A percentile compares a stretch with the other conserved stretches of the same genome.
phyloP scores from a whole-genome alignment of 2,329 filamentous ascomycete genomes.

The Penicillium sp. region DNA sequence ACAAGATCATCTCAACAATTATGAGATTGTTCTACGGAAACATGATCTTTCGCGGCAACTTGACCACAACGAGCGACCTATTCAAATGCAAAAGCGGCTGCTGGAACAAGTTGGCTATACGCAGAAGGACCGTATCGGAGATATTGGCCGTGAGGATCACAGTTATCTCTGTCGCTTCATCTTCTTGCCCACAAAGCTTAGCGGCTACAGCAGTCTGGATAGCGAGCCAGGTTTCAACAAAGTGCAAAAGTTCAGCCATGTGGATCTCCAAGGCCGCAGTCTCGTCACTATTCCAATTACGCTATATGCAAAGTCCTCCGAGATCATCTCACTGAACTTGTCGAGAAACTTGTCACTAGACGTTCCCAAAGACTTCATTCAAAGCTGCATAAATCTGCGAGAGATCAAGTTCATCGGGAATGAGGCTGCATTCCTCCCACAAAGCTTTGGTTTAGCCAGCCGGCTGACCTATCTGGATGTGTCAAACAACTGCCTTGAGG shows the following conservation, averaged over 20 bases:
- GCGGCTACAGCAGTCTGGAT: slow-evolving; percentile 69
- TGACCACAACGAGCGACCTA: slow-evolving; percentile 71
- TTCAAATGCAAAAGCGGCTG: slow-evolving; percentile 87
- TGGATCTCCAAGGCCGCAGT: slow-evolving; percentile 86
- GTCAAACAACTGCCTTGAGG: slow-evolving; percentile 88
- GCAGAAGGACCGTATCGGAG: slow-evolving; percentile 80
- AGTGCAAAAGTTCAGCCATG: slow-evolving; percentile 86
- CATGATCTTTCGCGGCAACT: slow-evolving; percentile 85
- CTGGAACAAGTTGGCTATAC: slow-evolving; percentile 91
- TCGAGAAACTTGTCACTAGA: slow-evolving; percentile 90
- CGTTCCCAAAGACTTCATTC: slow-evolving; percentile 93
- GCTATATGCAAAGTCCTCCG: slow-evolving; percentile 83
- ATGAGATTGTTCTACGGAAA: slow-evolving; percentile 92
- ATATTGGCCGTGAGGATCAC: slow-evolving; percentile 93
- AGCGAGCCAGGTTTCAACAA: slow-evolving; percentile 76
- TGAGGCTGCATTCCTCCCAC: slow-evolving; percentile 80
- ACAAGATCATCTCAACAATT: slow-evolving; percentile 86
- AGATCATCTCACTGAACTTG: slow-evolving; percentile 92
- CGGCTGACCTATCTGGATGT: slow-evolving; percentile 86
- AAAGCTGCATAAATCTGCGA: slow-evolving; percentile 82
- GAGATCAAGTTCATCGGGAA: slow-evolving; percentile 97
- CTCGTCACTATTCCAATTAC: slow-evolving; percentile 92
- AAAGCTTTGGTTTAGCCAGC: slow-evolving; percentile 76
- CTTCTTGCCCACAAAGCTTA: slow-evolving; percentile 85
- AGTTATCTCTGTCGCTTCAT: slow-evolving; percentile 95